Evolutionary conservation across 1,139 yeast genomes (phyloP).

Genomic region (Casaregolazyma lundiana): DNA sequence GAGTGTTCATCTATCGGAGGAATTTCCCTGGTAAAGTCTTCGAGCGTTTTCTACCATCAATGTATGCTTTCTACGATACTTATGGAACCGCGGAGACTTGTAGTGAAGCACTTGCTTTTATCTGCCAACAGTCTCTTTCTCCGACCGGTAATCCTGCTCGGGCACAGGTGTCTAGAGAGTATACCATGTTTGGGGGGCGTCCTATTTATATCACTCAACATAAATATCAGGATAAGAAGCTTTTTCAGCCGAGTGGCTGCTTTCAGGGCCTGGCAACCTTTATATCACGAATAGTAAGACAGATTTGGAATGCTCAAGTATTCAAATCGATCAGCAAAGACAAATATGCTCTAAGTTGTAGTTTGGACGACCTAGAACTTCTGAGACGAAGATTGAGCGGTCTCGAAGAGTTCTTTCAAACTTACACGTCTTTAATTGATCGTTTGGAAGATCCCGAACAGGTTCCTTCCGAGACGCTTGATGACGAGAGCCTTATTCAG

Average conservation of each 20-base stretch:
- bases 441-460: slow-evolving; percentile 27
- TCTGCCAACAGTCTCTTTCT: slow-evolving; percentile 49
- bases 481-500: slow-evolving; percentile 65
- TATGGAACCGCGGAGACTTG: slow-evolving; percentile 77
- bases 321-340: slow-evolving; percentile 37
- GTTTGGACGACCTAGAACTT: slow-evolving; percentile 22
- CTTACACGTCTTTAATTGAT: slow-evolving; percentile 38
- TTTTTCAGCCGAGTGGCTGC: slow-evolving; percentile 59
- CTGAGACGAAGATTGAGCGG: slow-evolving; percentile 33
- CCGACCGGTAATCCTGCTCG: slow-evolving; percentile 7
- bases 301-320: slow-evolving; percentile 70
- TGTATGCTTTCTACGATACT: slow-evolving; percentile 48
- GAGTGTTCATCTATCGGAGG: slow-evolving; percentile 70
- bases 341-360: slow-evolving; percentile 10
- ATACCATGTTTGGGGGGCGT: slow-evolving; percentile 6
- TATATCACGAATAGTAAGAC: slow-evolving; percentile 70
- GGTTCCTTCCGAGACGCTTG: slow-evolving; percentile 1
- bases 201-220: slow-evolving; percentile 6
- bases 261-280: slow-evolving; percentile 87
- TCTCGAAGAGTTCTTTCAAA: slow-evolving; percentile 35
- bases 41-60: slow-evolving; percentile 60
- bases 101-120: slow-evolving; percentile 75
- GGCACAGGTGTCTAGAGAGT: slow-evolving; percentile 10
- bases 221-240: slow-evolving; percentile 33
- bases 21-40: slow-evolving; percentile 77